A percentile compares a stretch with the other conserved stretches of the same genome.
phyloP scores from a whole-genome alignment of 495 filamentous ascomycete species.

The Cenococcum geophilum region DNA sequence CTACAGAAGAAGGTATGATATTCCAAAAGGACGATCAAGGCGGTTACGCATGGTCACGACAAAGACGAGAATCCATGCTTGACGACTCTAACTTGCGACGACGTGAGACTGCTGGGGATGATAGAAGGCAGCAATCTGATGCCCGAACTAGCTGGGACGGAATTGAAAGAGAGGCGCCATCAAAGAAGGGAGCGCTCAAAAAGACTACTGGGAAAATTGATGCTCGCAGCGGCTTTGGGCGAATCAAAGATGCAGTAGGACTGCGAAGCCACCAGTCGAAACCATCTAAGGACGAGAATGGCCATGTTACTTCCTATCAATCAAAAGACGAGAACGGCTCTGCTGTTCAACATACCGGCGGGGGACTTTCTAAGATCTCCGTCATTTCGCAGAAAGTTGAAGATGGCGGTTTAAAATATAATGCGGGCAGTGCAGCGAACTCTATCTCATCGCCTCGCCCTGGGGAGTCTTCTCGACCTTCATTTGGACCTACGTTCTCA shows the following conservation, averaged over 20 bases:
- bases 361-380: neutral
- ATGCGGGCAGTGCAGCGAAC: neutral
- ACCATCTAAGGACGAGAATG: conserved; percentile 48
- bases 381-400: neutral
- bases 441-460: neutral
- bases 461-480: neutral
- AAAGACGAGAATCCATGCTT: conserved; percentile 48
- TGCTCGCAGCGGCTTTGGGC: conserved; percentile 73
- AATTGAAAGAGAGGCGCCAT: conserved; percentile 56
- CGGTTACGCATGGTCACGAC: conserved; percentile 57
- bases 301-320: conserved; percentile 15
- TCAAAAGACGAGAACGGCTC: conserved; percentile 10
- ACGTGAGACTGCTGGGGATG: conserved; percentile 38
- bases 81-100: conserved; percentile 40
- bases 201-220: conserved; percentile 77
- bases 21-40: conserved; percentile 65
- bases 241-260: conserved; percentile 80
- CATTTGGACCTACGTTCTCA: conserved; percentile 15
- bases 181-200: conserved; percentile 66
- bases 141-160: conserved; percentile 30
- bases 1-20: conserved; percentile 51
- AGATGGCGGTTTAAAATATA: neutral
- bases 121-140: conserved; percentile 8
- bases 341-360: neutral
- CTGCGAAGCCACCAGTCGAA: conserved; percentile 50